These are phyloP conservation scores for Hypoxylon sp. DNA, from an alignment of 2,329 filamentous ascomycete species.

Conservation along the genomic window DNA sequence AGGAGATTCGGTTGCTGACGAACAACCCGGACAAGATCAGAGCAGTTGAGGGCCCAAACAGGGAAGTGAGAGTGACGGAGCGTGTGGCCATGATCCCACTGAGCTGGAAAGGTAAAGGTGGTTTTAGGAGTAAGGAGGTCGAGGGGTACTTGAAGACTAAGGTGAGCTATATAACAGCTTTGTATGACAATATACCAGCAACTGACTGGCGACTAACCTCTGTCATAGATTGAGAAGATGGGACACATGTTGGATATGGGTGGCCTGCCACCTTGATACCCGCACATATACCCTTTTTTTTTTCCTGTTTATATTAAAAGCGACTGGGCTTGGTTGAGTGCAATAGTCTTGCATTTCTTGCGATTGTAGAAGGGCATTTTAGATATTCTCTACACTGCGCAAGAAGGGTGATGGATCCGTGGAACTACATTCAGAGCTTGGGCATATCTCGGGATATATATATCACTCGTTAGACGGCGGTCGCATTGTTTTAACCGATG, in stretches of 20 bases:
- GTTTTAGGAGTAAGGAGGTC: conserved; percentile 89
- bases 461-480: background rate
- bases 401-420: background rate
- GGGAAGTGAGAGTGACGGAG: conserved; percentile 90
- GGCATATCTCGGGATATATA: background rate
- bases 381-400: conserved; percentile 4
- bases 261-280: conserved; percentile 46
- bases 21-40: conserved; percentile 98
- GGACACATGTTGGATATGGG: conserved; percentile 80
- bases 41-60: conserved; percentile 90
- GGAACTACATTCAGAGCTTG: background rate
- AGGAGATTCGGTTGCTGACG: conserved; percentile 85
- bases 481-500: background rate
- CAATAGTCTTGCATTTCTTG: background rate
- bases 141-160: conserved; percentile 96
- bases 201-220: conserved; percentile 17
- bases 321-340: background rate
- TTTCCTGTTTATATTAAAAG: background rate
- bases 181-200: background rate
- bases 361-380: conserved; percentile 5
- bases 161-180: conserved; percentile 66
- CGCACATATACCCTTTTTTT: background rate
- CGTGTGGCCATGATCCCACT: conserved; percentile 95
- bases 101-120: conserved; percentile 89
- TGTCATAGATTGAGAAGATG: conserved; percentile 83